phyloP scores from a whole-genome alignment of 257 asterid species.

The Gentiana macrophylla region DNA sequence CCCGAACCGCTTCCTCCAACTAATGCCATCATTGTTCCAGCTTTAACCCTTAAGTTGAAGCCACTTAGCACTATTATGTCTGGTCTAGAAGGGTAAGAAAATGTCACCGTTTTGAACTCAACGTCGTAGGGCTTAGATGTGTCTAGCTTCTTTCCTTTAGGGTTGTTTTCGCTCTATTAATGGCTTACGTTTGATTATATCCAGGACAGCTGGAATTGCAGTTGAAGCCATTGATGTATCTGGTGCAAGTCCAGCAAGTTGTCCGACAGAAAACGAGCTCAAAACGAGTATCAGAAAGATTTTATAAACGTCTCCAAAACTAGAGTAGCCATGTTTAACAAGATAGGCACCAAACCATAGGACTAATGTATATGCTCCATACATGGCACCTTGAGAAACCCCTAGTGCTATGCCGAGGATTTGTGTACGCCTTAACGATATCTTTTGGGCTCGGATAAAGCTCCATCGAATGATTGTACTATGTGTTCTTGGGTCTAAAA shows the following conservation, averaged over 20 bases:
- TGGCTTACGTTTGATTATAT: slow-evolving; percentile 48
- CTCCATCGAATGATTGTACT: slow-evolving; percentile 51
- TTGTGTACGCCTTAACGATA: slow-evolving; percentile 47
- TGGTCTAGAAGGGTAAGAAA: slow-evolving; percentile 62
- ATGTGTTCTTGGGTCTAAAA: slow-evolving; percentile 60
- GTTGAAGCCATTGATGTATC: slow-evolving; percentile 63
- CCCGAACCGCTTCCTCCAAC: slow-evolving; percentile 84
- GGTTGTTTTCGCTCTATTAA: slow-evolving; percentile 20
- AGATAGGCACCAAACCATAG: slow-evolving; percentile 72
- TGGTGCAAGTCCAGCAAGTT: slow-evolving; percentile 84
- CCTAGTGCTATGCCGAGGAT: slow-evolving; percentile 61
- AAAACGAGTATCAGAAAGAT: slow-evolving; percentile 82
- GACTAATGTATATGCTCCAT: slow-evolving; percentile 63
- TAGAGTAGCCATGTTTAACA: slow-evolving; percentile 33
- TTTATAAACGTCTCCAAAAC: slow-evolving; percentile 62
- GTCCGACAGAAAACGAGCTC: slow-evolving; percentile 86
- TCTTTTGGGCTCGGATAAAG: slow-evolving; percentile 47
- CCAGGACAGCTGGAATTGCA: slow-evolving; percentile 48
- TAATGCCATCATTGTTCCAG: slow-evolving; percentile 65
- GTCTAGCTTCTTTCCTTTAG: slow-evolving; percentile 34
- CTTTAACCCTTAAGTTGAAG: slow-evolving; percentile 42
- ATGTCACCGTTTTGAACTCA: slow-evolving; percentile 56
- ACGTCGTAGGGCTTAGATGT: slow-evolving; percentile 38
- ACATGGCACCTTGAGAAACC: slow-evolving; percentile 71
- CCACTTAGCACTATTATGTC: slow-evolving; percentile 35